Conservation (phyloP, 2,329 filamentous ascomycete genomes). For the Alternaria consortialis region DNA sequence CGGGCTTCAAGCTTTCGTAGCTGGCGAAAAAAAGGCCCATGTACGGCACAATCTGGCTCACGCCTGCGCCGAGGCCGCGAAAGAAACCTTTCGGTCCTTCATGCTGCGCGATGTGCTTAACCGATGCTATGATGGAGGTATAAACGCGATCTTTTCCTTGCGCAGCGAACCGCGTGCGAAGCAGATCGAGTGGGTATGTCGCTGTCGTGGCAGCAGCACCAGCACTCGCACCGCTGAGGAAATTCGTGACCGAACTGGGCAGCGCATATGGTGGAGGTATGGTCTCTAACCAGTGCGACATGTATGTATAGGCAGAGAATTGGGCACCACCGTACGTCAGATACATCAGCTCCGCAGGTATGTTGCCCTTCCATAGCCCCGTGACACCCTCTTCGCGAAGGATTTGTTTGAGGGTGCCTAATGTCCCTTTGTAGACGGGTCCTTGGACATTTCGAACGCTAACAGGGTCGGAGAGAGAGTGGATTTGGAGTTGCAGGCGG, state of each 20-base stretch:
- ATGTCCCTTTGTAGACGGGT: conserved; percentile 74
- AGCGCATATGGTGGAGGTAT: conserved; percentile 59
- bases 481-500: conserved; percentile 89
- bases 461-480: conserved; percentile 79
- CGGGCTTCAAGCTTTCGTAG: conserved; percentile 76
- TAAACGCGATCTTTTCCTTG: conserved; percentile 88
- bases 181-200: conserved; percentile 92
- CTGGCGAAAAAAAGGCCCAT: conserved; percentile 96
- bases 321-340: conserved; percentile 88
- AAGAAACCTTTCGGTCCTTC: conserved; percentile 88
- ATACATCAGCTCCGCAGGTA: conserved; percentile 94
- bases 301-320: conserved; percentile 85
- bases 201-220: conserved; percentile 81
- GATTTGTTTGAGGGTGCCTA: conserved; percentile 80
- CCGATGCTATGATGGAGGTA: conserved; percentile 70
- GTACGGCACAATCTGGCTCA: conserved; percentile 90
- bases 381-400: conserved; percentile 81
- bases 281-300: conserved; percentile 71
- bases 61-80: conserved; percentile 80
- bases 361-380: conserved; percentile 95
- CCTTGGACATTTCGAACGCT: conserved; percentile 59
- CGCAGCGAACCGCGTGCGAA: conserved; percentile 95
- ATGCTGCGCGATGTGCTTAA: conserved; percentile 75
- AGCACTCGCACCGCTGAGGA: conserved; percentile 82
- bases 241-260: conserved; percentile 76